Percentiles rank a stretch among this genome's conserved stretches.
These are phyloP conservation scores for Solanum tarapatanum DNA, from an alignment of 257 asterid species.

Conservation along the genomic window DNA sequence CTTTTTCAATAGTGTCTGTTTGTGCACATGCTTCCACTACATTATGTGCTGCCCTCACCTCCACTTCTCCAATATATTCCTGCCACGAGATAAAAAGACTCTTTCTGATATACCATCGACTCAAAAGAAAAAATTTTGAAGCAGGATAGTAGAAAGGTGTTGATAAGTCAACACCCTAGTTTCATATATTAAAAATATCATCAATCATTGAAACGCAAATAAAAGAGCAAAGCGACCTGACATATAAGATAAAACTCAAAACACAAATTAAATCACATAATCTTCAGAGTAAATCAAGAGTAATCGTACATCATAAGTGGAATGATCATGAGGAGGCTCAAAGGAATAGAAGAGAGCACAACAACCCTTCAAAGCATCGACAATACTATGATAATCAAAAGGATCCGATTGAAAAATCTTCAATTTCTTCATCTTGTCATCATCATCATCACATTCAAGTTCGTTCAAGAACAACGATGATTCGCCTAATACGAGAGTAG, in stretches of 20 bases:
- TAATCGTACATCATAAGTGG: slow-evolving; percentile 58
- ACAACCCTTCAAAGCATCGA: slow-evolving; percentile 75
- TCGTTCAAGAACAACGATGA: neutral
- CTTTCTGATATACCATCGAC: neutral
- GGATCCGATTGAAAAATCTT: slow-evolving; percentile 59
- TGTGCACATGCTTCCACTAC: slow-evolving; percentile 95
- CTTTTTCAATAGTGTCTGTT: slow-evolving; percentile 68
- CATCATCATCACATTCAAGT: slow-evolving; percentile 21
- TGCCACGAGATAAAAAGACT: neutral
- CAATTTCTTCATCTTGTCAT: slow-evolving; percentile 31
- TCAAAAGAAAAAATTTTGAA: neutral
- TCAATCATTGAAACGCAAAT: neutral
- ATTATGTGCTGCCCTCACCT: slow-evolving; percentile 91
- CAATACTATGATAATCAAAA: slow-evolving; percentile 73
- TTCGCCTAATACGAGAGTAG: neutral
- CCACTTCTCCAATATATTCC: slow-evolving; percentile 77
- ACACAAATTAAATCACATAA: neutral
- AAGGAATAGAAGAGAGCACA: slow-evolving; percentile 70
- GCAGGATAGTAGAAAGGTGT: neutral
- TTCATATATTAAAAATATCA: neutral
- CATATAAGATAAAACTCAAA: neutral
- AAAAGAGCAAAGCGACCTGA: neutral
- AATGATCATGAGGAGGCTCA: slow-evolving; percentile 59
- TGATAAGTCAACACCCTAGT: neutral
- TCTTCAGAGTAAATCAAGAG: neutral